Evolutionary conservation across 495 filamentous ascomycete species (phyloP).

Genomic region (Xylaria intraflava): DNA sequence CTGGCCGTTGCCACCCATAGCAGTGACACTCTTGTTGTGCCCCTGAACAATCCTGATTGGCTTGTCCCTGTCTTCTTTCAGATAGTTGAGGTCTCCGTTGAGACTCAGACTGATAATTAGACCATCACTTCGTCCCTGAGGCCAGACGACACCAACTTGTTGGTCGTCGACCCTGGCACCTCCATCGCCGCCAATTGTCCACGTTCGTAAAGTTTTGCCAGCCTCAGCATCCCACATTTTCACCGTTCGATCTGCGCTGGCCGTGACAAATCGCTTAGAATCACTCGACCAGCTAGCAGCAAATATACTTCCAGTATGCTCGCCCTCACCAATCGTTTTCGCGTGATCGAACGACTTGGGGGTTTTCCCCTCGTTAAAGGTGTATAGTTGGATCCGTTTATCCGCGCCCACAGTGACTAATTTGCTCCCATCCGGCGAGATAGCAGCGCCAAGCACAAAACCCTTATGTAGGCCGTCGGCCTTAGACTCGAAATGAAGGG

Average conservation of each 20-base stretch:
- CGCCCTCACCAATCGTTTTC: slow-evolving; percentile 67
- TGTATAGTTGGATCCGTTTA: slow-evolving; percentile 79
- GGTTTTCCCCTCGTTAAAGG: slow-evolving; percentile 36
- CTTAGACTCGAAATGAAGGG: slow-evolving; percentile 81
- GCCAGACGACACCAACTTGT: slow-evolving; percentile 93
- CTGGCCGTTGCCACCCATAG: slow-evolving; percentile 47
- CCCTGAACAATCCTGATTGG: slow-evolving; percentile 72
- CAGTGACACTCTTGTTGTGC: slow-evolving; percentile 91
- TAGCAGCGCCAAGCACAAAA: slow-evolving; percentile 81
- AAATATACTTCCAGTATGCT: slow-evolving; percentile 88
- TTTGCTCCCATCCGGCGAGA: slow-evolving; percentile 79
- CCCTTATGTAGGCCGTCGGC: slow-evolving; percentile 70
- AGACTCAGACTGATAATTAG: slow-evolving; percentile 85
- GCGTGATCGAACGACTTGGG: slow-evolving; percentile 86
- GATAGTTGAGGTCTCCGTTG: slow-evolving; percentile 84
- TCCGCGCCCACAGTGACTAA: slow-evolving; percentile 89
- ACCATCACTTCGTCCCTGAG: slow-evolving; percentile 71
- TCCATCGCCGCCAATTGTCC: slow-evolving; percentile 81
- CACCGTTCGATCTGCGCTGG: slow-evolving; percentile 89
- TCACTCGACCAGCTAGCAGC: slow-evolving; percentile 84
- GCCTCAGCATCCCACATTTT: slow-evolving; percentile 82
- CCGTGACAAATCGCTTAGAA: slow-evolving; percentile 82
- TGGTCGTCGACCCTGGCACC: slow-evolving; percentile 69
- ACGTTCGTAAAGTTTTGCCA: slow-evolving; percentile 67
- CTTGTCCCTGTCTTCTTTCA: slow-evolving; percentile 59